Percentiles rank a stretch among this genome's conserved stretches.
Conservation (phyloP, 108 stramenopile genomes). For the Epipyxis sp. region DNA sequence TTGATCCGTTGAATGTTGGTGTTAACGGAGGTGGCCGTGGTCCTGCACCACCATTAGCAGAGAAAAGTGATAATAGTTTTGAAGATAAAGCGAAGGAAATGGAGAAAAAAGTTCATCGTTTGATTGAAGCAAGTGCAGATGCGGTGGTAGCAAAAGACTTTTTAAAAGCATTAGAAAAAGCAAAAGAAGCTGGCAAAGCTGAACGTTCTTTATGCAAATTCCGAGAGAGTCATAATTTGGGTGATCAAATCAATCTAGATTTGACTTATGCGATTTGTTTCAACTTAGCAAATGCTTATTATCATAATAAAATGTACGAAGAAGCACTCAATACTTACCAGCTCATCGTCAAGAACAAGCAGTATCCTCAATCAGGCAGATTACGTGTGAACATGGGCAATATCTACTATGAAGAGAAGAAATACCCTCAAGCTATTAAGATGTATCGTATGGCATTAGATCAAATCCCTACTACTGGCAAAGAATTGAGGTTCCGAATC, state of each 20-base stretch:
- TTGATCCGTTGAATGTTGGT: slow-evolving; percentile 54
- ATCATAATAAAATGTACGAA: slow-evolving; percentile 68
- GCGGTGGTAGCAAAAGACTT: slow-evolving; percentile 51
- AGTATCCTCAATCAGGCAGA: slow-evolving; percentile 55
- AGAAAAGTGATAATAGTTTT: slow-evolving; percentile 58
- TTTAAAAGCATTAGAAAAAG: slow-evolving; percentile 65
- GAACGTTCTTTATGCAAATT: slow-evolving; percentile 62
- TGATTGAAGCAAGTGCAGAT: slow-evolving; percentile 66
- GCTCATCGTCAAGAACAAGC: slow-evolving; percentile 64
- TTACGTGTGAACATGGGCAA: slow-evolving; percentile 82
- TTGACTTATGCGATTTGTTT: slow-evolving; percentile 73
- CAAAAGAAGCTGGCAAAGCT: slow-evolving; percentile 72
- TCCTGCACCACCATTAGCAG: slow-evolving; percentile 60
- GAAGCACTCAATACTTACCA: slow-evolving; percentile 71
- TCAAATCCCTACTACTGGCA: slow-evolving; percentile 64
- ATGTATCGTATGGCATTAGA: slow-evolving; percentile 83
- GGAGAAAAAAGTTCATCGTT: slow-evolving; percentile 65
- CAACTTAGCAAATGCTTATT: slow-evolving; percentile 69
- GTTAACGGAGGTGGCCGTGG: slow-evolving; percentile 41
- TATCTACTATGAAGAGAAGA: slow-evolving; percentile 68
- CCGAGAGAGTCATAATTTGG: slow-evolving; percentile 60
- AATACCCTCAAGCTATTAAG: slow-evolving; percentile 74
- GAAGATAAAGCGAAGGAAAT: slow-evolving; percentile 61
- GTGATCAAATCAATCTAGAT: slow-evolving; percentile 62
- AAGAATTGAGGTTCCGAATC: slow-evolving; percentile 66